These are phyloP conservation scores for Schoenoplectus tabernaemontani DNA, from an alignment of 202 grass and related monocot genomes.

Conservation along the genomic window DNA sequence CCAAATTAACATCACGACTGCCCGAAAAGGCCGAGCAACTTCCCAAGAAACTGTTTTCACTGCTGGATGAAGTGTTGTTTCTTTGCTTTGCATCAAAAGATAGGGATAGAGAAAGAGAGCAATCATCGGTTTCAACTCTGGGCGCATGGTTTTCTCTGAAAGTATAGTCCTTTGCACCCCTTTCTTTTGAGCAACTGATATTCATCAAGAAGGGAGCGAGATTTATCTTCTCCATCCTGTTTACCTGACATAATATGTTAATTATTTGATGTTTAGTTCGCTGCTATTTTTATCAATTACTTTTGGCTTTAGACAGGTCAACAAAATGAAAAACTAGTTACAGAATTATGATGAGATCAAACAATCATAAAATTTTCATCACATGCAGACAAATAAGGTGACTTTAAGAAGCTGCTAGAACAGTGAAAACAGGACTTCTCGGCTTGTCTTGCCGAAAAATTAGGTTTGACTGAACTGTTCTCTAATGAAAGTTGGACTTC, in stretches of 20 bases:
- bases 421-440: background rate
- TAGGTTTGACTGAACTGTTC: background rate
- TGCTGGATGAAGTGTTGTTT: constrained; percentile 24
- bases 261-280: background rate
- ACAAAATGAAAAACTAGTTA: background rate
- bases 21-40: constrained; percentile 40
- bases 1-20: constrained; percentile 43
- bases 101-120: constrained; percentile 54
- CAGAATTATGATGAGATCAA: background rate
- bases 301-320: background rate
- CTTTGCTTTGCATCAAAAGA: constrained; percentile 23
- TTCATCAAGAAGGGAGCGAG: constrained; percentile 3
- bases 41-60: constrained; percentile 50
- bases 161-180: background rate
- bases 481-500: background rate
- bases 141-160: background rate
- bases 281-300: background rate
- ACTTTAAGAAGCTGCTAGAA: background rate
- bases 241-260: constrained; percentile 26
- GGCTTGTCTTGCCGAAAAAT: background rate
- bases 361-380: background rate
- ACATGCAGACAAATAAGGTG: background rate
- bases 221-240: constrained; percentile 19
- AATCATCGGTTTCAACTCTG: constrained; percentile 19
- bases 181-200: constrained; percentile 17